A percentile compares a stretch with the other conserved stretches of the same genome.
phyloP scores from a whole-genome alignment of 1,139 yeast genomes.

The Candida neerlandica region DNA sequence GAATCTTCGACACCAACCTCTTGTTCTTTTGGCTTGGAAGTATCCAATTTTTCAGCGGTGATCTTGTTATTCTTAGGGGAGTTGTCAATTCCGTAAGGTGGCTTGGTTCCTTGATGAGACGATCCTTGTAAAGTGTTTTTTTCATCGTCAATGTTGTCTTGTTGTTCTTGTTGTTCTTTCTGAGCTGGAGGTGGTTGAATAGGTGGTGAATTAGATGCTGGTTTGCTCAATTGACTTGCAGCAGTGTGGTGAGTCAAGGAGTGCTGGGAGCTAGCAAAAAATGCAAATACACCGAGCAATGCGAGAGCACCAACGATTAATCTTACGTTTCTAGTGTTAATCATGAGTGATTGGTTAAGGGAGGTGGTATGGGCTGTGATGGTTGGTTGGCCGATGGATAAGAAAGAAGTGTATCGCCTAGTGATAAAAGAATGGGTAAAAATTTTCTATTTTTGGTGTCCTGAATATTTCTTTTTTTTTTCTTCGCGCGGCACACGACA shows the following conservation, averaged over 20 bases:
- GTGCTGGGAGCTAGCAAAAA: conserved; percentile 38
- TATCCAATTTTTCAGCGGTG: conserved; percentile 26
- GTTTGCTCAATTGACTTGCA: conserved; percentile 28
- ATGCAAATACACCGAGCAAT: conserved; percentile 36
- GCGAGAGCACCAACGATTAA: conserved; percentile 38
- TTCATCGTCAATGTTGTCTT: conserved; percentile 23
- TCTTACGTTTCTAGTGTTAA: conserved; percentile 42
- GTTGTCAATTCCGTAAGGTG: conserved; percentile 32
- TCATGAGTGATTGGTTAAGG: conserved; percentile 21
- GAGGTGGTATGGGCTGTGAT: not conserved
- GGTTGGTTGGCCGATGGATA: not conserved
- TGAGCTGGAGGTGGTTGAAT: conserved; percentile 1
- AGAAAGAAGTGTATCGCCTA: not conserved
- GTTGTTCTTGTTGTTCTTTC: conserved; percentile 2
- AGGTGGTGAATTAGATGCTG: conserved; percentile 22
- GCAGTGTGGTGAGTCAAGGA: conserved; percentile 22
- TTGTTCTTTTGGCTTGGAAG: conserved; percentile 2
- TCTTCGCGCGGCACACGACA: not conserved
- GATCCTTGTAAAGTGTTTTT: conserved; percentile 38
- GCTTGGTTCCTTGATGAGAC: conserved; percentile 35
- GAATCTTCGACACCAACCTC: conserved; percentile 1
- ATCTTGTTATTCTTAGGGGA: conserved; percentile 19
- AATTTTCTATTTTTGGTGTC: conserved; percentile 2
- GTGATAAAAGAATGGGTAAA: not conserved
- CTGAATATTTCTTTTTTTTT: not conserved